Evolutionary conservation across 225 moss, liverwort and hornwort species (phyloP).

Genomic region (Climacium dendroides): DNA sequence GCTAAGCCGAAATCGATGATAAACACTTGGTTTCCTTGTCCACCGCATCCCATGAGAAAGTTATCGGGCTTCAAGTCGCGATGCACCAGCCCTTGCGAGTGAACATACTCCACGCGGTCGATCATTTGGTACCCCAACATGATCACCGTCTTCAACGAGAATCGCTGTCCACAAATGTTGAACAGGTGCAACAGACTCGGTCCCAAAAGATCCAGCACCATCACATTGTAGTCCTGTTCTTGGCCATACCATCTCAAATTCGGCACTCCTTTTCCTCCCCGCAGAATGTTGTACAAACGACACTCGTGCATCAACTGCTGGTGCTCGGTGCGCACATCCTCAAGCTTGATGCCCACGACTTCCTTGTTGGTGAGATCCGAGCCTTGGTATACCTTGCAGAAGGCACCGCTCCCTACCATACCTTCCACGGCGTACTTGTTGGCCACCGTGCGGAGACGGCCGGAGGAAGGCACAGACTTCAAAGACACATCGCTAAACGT

Average conservation of each 20-base stretch:
- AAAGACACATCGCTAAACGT: neutral
- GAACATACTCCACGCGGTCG: conserved; percentile 47
- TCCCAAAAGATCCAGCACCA: conserved; percentile 48
- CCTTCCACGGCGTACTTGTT: conserved; percentile 47
- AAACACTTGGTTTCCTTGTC: conserved; percentile 46
- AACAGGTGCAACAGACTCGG: conserved; percentile 43
- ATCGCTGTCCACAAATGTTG: conserved; percentile 30
- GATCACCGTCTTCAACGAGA: conserved; percentile 48
- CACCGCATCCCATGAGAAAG: conserved; percentile 45
- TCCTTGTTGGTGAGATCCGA: conserved; percentile 40
- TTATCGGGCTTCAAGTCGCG: conserved; percentile 51
- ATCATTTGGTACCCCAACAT: conserved; percentile 56
- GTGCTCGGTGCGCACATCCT: conserved; percentile 39
- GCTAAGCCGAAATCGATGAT: conserved; percentile 49
- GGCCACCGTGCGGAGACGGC: conserved; percentile 31
- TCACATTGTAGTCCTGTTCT: conserved; percentile 55
- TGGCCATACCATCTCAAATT: conserved; percentile 52
- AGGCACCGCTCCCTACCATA: conserved; percentile 46
- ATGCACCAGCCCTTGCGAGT: conserved; percentile 41
- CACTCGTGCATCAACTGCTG: conserved; percentile 44
- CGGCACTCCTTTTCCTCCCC: conserved; percentile 43
- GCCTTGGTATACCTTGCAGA: conserved; percentile 50
- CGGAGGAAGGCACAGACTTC: neutral
- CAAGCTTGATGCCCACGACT: conserved; percentile 46
- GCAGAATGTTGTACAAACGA: conserved; percentile 37